Evolutionary conservation across 1,284 basidiomycete genomes (phyloP).

Genomic region (Trichosporon inkin): DNA sequence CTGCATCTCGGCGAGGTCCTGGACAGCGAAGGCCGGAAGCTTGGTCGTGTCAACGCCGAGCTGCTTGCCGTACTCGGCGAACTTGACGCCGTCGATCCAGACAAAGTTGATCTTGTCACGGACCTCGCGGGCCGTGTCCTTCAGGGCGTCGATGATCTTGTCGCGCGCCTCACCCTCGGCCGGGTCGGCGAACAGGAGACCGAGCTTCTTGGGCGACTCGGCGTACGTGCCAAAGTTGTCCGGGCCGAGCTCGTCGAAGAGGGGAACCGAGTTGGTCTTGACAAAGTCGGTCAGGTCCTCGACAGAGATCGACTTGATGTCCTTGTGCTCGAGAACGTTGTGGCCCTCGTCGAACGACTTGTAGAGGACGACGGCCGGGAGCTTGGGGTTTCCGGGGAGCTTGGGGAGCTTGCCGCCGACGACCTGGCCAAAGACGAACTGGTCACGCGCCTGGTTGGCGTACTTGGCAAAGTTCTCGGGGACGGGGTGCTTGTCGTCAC

Average conservation of each 20-base stretch:
- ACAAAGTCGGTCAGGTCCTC: constrained; percentile 73
- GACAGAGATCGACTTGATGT: constrained; percentile 56
- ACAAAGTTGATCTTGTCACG: constrained; percentile 94
- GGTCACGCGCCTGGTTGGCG: constrained; percentile 84
- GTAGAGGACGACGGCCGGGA: constrained; percentile 87
- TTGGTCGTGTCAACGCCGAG: constrained; percentile 74
- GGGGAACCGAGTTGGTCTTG: constrained; percentile 75
- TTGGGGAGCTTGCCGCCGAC: constrained; percentile 66
- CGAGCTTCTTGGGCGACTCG: constrained; percentile 75
- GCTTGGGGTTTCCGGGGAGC: constrained; percentile 63
- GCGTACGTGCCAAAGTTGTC: constrained; percentile 93
- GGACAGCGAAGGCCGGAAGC: constrained; percentile 93
- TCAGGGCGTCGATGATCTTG: constrained; percentile 64
- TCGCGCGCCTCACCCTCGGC: constrained; percentile 59
- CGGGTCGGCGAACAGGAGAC: constrained; percentile 91
- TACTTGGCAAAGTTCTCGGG: constrained; percentile 69
- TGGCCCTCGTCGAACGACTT: constrained; percentile 87
- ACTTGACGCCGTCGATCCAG: constrained; percentile 95
- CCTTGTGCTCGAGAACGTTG: constrained; percentile 62
- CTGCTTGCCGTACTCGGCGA: constrained; percentile 90
- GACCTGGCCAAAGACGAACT: constrained; percentile 84
- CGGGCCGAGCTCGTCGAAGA: constrained; percentile 87
- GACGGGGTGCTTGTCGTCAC: constrained; percentile 63
- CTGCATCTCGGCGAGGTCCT: constrained; percentile 74
- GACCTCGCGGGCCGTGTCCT: constrained; percentile 71